Evolutionary conservation across 257 asterid genomes (phyloP), one percentile per base, ranked within the genome.

Genomic region (Gynochthodes officinalis): DNA sequence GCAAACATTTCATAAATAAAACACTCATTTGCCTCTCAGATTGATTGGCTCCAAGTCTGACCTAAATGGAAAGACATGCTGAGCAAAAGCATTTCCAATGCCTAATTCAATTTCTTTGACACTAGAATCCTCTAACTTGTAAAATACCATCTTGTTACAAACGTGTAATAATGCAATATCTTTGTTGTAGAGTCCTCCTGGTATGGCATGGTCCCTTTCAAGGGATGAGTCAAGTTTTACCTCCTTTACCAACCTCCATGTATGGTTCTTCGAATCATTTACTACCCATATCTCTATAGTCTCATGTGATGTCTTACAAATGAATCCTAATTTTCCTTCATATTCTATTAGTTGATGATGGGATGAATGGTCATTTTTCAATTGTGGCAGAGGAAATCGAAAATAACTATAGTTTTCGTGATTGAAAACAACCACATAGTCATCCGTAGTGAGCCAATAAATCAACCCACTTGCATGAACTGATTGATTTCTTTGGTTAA

Each of bases 361-460:
- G 39, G 19, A 30, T 12, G 43, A 61, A 15, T 27, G 6, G 7
- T 61, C 10, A 23, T 14, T 15, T 25, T 33, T 18, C 44, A 58
- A 27, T 6, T 61, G 27, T 37, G 46, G 66, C 12, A 61, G 43
- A 61, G 46, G 14, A 39, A 33, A 61, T 0, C 25, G 43, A 16
- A 0, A 3, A 33, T 16, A 18, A 5, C 44, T 6, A 16, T 61
- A 23, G 16, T 32, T 5, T 61, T 61, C 46, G 4, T 21, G 40
- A 10, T 61, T 19, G 27, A 61, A 61, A 61, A 32, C 66, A 35
- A 61, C 12, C 11, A 76, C 75, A 1, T 82, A 53, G 5, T 77
- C 27, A 1, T 67, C 19, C 1, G 3, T 14, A 1, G 77, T 73
- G 6, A 61, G 77, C 73, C 65, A 72, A 23, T 78, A 23, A 14